Evolutionary conservation across 2,329 filamentous ascomycete genomes (phyloP), one percentile per base, ranked within the genome.

Genomic region (Scorias spongiosa): DNA sequence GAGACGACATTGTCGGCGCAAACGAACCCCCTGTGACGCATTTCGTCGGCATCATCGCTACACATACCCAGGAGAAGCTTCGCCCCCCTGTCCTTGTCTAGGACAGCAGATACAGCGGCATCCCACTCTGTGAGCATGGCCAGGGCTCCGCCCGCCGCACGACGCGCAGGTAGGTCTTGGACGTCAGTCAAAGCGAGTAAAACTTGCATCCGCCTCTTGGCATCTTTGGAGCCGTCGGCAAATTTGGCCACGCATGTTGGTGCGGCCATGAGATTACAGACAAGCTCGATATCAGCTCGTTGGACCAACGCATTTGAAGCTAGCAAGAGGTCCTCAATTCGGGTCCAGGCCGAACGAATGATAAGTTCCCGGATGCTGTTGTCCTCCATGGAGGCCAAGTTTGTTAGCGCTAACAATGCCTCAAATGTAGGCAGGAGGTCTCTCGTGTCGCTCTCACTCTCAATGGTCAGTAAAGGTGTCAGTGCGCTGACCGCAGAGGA

Each of bases 391-490:
- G 85, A 93, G 0, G 89, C 91, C 7, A 98, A 75, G 54, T 98
- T 98, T 0, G 91, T 96, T 30, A 98, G 74, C 0, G 91, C 89
- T 61, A 96, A 81, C 8, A 98, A 73, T 1, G 82, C 74, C 63
- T 98, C 91, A 53, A 96, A 98, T 0, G 83, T 80, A 0, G 91
- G 87, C 0, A 98, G 73, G 11, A 96, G 75, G 60, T 94, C 84
- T 42, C 81, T 76, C 1, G 76, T 75, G 43, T 70, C 68, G 45
- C 67, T 65, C 6, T 65, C 60, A 4, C 78, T 74, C 42, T 83
- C 76, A 28, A 18, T 40, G 0, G 74, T 66, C 12, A 96, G 72
- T 43, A 96, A 81, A 15, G 76, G 78, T 6, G 83, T 64, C 1
- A 98, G 74, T 0, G 89, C 86, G 1, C 84, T 77, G 45, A 96